Percentiles rank a stretch among this genome's conserved stretches.
phyloP scores from a whole-genome alignment of 371 early-diverging fungal species.

The Lichtheimia corymbifera region DNA sequence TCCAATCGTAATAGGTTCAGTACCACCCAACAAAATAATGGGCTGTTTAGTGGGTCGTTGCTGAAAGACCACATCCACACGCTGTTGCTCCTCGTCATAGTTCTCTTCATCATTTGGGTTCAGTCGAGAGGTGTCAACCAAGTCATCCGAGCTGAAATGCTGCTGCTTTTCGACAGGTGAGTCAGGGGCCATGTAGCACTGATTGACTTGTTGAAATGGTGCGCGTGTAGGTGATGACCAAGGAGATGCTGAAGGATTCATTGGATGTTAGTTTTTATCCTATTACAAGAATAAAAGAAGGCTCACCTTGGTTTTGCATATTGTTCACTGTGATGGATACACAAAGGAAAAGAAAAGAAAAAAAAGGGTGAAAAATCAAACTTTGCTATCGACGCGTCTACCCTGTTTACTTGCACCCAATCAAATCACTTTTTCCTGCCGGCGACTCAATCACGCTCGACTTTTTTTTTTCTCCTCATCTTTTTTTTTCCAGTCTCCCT shows the following conservation, averaged over 20 bases:
- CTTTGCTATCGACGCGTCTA: too few relatives aligned
- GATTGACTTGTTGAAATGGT: constrained; percentile 10
- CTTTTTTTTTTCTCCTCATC: too few relatives aligned
- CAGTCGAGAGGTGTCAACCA: constrained; percentile 27
- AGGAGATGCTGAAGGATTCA: not conserved
- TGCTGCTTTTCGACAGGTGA: constrained; percentile 12
- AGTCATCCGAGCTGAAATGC: constrained; percentile 38
- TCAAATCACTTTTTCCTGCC: too few relatives aligned
- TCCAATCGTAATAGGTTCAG: constrained; percentile 54
- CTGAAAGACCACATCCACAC: constrained; percentile 9
- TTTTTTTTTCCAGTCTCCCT: too few relatives aligned
- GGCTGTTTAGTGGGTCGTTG: constrained; percentile 7
- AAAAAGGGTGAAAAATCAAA: not conserved
- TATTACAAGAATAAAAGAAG: too few relatives aligned
- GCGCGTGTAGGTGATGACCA: constrained; percentile 1
- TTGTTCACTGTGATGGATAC: not conserved
- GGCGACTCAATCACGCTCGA: too few relatives aligned
- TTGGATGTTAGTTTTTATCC: too few relatives aligned
- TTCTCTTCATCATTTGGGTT: not conserved
- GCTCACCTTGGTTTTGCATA: too few relatives aligned
- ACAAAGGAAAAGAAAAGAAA: not conserved
- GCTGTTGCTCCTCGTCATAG: not conserved
- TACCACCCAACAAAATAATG: constrained; percentile 36
- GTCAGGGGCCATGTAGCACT: not conserved
- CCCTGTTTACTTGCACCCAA: too few relatives aligned